These are phyloP conservation scores for Eragrostis tef DNA, from an alignment of 202 grass and related monocot species.

Conservation along the genomic window DNA sequence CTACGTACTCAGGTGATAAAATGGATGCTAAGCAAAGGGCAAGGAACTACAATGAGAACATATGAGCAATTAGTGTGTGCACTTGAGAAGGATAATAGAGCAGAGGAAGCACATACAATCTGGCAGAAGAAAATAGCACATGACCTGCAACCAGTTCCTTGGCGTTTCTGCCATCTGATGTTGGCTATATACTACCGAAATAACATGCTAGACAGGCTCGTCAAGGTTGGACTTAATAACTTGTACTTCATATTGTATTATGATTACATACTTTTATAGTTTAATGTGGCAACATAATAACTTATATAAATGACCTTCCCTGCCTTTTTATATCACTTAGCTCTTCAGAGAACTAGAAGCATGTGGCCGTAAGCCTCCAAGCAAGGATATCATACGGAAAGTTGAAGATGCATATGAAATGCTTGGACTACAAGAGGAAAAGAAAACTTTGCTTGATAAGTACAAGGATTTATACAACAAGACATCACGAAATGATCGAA, in stretches of 20 bases:
- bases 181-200: slow-evolving; percentile 88
- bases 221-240: slow-evolving; percentile 59
- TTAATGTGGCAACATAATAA: neutral
- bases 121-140: slow-evolving; percentile 77
- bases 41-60: slow-evolving; percentile 80
- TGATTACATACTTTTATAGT: neutral
- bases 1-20: slow-evolving; percentile 66
- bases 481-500: slow-evolving; percentile 47
- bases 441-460: slow-evolving; percentile 66
- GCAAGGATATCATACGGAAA: slow-evolving; percentile 72
- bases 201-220: slow-evolving; percentile 75
- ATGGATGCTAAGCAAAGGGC: slow-evolving; percentile 94
- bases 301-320: slow-evolving; percentile 7
- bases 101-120: slow-evolving; percentile 84
- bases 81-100: slow-evolving; percentile 93
- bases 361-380: slow-evolving; percentile 66
- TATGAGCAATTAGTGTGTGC: slow-evolving; percentile 78
- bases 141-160: slow-evolving; percentile 79
- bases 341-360: slow-evolving; percentile 76
- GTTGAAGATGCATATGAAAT: slow-evolving; percentile 84
- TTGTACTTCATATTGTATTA: slow-evolving; percentile 7
- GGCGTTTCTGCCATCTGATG: slow-evolving; percentile 81
- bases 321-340: slow-evolving; percentile 51
- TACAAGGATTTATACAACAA: slow-evolving; percentile 71
- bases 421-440: slow-evolving; percentile 77